Conservation (phyloP, 495 filamentous ascomycete genomes). For the Ascobolus immersus region DNA sequence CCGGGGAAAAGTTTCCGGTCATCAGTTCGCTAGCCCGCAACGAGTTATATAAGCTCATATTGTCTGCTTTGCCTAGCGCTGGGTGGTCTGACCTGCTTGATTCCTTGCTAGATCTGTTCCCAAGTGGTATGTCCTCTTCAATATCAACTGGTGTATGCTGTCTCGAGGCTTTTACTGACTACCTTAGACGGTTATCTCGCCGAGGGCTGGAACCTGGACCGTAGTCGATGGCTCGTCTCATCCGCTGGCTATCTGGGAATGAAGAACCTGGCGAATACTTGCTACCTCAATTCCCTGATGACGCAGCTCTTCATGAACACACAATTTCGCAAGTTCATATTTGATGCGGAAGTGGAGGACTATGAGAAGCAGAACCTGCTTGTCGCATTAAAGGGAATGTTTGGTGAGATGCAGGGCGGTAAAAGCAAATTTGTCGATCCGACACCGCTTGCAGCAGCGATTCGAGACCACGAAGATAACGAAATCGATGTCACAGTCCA, state of each 20-base stretch:
- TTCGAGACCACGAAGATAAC: conserved; percentile 60
- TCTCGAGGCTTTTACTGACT: conserved; percentile 5
- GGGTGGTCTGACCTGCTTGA: not conserved
- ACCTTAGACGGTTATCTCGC: conserved; percentile 4
- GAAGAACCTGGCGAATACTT: conserved; percentile 79
- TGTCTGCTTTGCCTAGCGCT: not conserved
- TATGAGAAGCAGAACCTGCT: conserved; percentile 40
- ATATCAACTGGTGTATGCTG: too few relatives aligned
- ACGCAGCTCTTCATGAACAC: conserved; percentile 96
- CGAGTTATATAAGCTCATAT: not conserved
- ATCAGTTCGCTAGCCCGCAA: not conserved
- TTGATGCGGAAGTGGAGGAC: conserved; percentile 33
- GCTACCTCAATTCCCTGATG: conserved; percentile 87
- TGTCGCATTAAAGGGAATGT: conserved; percentile 50
- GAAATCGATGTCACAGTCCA: conserved; percentile 70
- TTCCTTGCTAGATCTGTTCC: not conserved
- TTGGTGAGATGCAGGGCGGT: conserved; percentile 64
- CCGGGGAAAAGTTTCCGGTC: not conserved
- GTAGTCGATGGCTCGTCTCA: conserved; percentile 38
- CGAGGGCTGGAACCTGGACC: conserved; percentile 21
- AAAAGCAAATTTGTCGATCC: conserved; percentile 48
- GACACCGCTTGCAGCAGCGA: conserved; percentile 39
- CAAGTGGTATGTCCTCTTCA: not conserved
- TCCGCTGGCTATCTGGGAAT: conserved; percentile 59
- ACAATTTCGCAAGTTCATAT: conserved; percentile 62